phyloP scores from a whole-genome alignment of 257 asterid species.

The Jaltomata sinuosa region DNA sequence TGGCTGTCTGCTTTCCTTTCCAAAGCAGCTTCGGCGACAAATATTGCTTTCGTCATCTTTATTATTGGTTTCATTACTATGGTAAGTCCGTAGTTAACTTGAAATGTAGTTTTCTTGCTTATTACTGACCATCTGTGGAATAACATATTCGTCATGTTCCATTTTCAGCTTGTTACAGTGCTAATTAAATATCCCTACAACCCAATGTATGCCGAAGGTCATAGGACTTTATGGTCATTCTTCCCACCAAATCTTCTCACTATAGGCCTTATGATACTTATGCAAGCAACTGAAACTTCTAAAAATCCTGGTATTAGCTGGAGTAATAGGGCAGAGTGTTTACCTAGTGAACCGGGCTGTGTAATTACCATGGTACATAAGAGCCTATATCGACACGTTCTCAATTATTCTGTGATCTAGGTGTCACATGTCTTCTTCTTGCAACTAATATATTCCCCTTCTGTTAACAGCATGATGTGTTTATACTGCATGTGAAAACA shows the following conservation, averaged over 20 bases:
- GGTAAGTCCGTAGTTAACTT: slow-evolving; percentile 32
- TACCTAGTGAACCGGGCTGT: slow-evolving; percentile 61
- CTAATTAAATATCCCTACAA: slow-evolving; percentile 67
- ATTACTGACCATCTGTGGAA: slow-evolving; percentile 1
- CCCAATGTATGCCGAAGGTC: slow-evolving; percentile 18
- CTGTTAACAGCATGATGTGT: slow-evolving; percentile 59
- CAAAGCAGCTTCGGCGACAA: slow-evolving; percentile 73
- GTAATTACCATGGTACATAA: slow-evolving; percentile 51
- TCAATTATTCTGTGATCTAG: background rate
- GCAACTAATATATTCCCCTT: background rate
- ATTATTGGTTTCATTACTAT: slow-evolving; percentile 69
- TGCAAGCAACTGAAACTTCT: slow-evolving; percentile 77
- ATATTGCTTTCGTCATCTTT: slow-evolving; percentile 54
- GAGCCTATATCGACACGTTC: background rate
- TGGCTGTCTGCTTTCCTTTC: slow-evolving; percentile 63
- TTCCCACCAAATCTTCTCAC: slow-evolving; percentile 92
- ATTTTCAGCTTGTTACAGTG: slow-evolving; percentile 47
- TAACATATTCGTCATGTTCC: slow-evolving; percentile 1
- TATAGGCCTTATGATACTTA: slow-evolving; percentile 58
- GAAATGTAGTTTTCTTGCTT: background rate
- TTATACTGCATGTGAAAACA: slow-evolving; percentile 51
- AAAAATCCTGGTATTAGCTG: slow-evolving; percentile 89
- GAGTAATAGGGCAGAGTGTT: slow-evolving; percentile 59
- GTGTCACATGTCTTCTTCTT: background rate
- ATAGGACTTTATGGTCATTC: slow-evolving; percentile 54